Percentiles rank a stretch among this genome's conserved stretches.
These are phyloP conservation scores for Fistulifera solaris DNA, from an alignment of 108 stramenopile species.

Conservation along the genomic window DNA sequence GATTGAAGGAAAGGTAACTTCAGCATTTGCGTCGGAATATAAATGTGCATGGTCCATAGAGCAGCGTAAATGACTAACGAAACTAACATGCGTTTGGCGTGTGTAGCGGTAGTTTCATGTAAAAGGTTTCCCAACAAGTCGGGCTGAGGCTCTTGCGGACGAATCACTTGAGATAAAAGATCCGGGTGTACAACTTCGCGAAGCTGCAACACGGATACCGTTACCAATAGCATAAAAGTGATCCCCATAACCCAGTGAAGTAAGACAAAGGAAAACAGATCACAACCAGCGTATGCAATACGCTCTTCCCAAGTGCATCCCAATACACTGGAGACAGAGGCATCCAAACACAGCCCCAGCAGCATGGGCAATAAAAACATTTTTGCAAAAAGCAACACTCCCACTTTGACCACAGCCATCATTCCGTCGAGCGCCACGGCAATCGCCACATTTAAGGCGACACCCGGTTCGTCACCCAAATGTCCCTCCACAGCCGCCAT, in stretches of 20 bases:
- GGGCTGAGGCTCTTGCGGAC: constrained; percentile 97
- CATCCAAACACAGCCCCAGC: constrained; percentile 72
- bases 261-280: constrained; percentile 65
- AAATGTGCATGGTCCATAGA: constrained; percentile 54
- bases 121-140: constrained; percentile 90
- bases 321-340: constrained; percentile 53
- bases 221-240: constrained; percentile 95
- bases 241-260: constrained; percentile 92
- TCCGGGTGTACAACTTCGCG: constrained; percentile 92
- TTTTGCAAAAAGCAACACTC: constrained; percentile 77
- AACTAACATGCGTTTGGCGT: constrained; percentile 72
- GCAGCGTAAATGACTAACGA: constrained; percentile 62
- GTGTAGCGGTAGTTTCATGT: constrained; percentile 73
- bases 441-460: constrained; percentile 19
- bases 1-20: constrained; percentile 20
- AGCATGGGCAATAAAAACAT: constrained; percentile 72
- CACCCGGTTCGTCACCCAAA: constrained; percentile 17
- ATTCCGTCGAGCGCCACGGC: constrained; percentile 42
- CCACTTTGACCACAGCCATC: constrained; percentile 61
- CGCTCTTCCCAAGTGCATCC: constrained; percentile 38
- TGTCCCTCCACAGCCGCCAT: background rate
- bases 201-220: constrained; percentile 87
- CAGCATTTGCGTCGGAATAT: constrained; percentile 49
- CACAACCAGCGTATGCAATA: constrained; percentile 51
- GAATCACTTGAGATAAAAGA: constrained; percentile 69